These are phyloP conservation scores for Xylaria sp. DNA, from an alignment of 2,329 filamentous ascomycete genomes.

Conservation along the genomic window DNA sequence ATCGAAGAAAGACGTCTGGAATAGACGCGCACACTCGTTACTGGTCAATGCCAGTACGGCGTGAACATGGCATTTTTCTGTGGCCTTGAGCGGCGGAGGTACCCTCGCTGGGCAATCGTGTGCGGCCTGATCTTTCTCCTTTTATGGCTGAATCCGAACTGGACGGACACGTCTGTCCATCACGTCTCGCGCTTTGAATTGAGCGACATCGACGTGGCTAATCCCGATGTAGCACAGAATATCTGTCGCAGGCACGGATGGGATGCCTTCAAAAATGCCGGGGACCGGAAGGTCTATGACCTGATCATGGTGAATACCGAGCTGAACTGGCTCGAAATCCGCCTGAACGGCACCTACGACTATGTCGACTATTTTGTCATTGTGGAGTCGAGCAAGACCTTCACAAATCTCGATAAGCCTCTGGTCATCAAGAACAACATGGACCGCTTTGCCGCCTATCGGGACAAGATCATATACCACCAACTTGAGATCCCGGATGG, in stretches of 20 bases:
- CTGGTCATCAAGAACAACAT: slow-evolving; percentile 49
- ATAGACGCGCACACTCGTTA: not conserved
- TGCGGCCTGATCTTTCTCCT: slow-evolving; percentile 22
- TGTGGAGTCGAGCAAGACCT: slow-evolving; percentile 54
- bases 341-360: slow-evolving; percentile 51
- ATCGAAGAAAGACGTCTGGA: not conserved
- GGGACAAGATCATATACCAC: slow-evolving; percentile 57
- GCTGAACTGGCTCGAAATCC: slow-evolving; percentile 61
- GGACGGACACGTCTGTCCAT: slow-evolving; percentile 29
- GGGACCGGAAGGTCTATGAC: slow-evolving; percentile 52
- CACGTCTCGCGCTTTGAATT: slow-evolving; percentile 25
- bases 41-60: slow-evolving; percentile 2
- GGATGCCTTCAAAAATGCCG: slow-evolving; percentile 31
- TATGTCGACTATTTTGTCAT: slow-evolving; percentile 62
- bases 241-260: slow-evolving; percentile 38
- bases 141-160: slow-evolving; percentile 30
- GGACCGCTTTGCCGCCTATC: slow-evolving; percentile 46
- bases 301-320: slow-evolving; percentile 59
- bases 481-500: slow-evolving; percentile 42
- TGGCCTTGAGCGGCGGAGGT: slow-evolving; percentile 12
- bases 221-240: slow-evolving; percentile 19
- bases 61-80: slow-evolving; percentile 13
- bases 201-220: slow-evolving; percentile 19
- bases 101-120: slow-evolving; percentile 16
- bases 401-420: slow-evolving; percentile 52